phyloP scores from a whole-genome alignment of 495 filamentous ascomycete species.

The Podospora conica region DNA sequence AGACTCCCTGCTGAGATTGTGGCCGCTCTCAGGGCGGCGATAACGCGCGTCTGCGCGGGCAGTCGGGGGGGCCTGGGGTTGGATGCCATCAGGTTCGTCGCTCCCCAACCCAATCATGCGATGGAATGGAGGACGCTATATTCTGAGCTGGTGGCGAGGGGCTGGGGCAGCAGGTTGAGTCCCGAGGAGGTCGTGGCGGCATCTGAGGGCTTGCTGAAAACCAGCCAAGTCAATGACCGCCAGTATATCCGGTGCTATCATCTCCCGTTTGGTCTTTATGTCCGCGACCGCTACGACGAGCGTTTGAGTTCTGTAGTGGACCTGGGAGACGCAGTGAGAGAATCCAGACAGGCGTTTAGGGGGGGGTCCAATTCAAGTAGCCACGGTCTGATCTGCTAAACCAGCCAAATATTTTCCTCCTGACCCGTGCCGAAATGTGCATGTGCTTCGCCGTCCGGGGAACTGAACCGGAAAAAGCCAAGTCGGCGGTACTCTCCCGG shows the following conservation, averaged over 20 bases:
- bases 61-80: not conserved
- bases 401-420: not conserved
- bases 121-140: not conserved
- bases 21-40: not conserved
- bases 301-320: not conserved
- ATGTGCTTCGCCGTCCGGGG: not conserved
- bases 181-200: not conserved
- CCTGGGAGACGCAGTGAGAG: not conserved
- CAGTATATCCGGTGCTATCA: not conserved
- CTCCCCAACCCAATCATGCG: not conserved
- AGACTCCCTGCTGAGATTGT: not conserved
- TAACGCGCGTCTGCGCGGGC: not conserved
- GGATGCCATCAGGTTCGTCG: not conserved
- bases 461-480: not conserved
- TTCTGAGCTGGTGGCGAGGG: not conserved
- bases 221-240: not conserved
- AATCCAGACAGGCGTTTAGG: not conserved
- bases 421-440: not conserved
- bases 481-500: not conserved
- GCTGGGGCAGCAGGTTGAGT: not conserved
- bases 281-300: not conserved
- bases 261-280: not conserved
- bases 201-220: not conserved
- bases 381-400: not conserved
- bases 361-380: not conserved